These are phyloP conservation scores for Suillus subluteus DNA, from an alignment of 768 basidiomycete species.

Conservation along the genomic window DNA sequence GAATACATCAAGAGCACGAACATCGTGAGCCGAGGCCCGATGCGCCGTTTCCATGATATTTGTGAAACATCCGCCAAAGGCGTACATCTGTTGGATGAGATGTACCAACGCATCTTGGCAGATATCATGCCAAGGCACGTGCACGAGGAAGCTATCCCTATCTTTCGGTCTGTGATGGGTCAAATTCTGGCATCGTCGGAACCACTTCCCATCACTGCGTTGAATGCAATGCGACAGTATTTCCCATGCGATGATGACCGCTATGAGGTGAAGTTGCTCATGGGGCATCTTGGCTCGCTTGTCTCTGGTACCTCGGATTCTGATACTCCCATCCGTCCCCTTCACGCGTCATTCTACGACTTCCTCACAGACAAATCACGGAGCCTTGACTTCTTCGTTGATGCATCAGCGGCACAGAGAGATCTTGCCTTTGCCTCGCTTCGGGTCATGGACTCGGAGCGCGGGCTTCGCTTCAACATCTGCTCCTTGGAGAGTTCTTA, in stretches of 20 bases:
- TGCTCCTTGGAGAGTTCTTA: slow-evolving; percentile 30
- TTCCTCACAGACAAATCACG: slow-evolving; percentile 22
- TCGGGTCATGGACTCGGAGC: slow-evolving; percentile 27
- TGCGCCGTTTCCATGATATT: neutral
- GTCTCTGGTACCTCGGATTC: slow-evolving; percentile 6
- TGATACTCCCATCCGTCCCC: slow-evolving; percentile 15
- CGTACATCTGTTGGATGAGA: slow-evolving; percentile 3
- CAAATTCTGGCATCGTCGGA: slow-evolving; percentile 3
- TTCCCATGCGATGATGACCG: slow-evolving; percentile 18
- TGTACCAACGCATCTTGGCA: slow-evolving; percentile 9
- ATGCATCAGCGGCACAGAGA: neutral
- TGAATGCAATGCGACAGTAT: neutral
- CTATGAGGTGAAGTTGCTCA: slow-evolving; percentile 19
- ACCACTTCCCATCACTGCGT: slow-evolving; percentile 7
- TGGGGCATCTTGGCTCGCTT: slow-evolving; percentile 9
- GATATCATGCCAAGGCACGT: slow-evolving; percentile 3
- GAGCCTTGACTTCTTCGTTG: slow-evolving; percentile 17
- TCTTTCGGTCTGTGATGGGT: slow-evolving; percentile 13
- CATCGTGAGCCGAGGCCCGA: neutral
- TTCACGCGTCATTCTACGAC: slow-evolving; percentile 33
- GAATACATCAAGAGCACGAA: neutral
- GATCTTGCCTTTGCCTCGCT: slow-evolving; percentile 24
- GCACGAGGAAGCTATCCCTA: neutral
- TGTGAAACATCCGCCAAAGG: neutral
- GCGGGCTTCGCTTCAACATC: slow-evolving; percentile 18